Evolutionary conservation across 805 yeast genomes (phyloP).

Genomic region (Scheffersomyces stipitis): DNA sequence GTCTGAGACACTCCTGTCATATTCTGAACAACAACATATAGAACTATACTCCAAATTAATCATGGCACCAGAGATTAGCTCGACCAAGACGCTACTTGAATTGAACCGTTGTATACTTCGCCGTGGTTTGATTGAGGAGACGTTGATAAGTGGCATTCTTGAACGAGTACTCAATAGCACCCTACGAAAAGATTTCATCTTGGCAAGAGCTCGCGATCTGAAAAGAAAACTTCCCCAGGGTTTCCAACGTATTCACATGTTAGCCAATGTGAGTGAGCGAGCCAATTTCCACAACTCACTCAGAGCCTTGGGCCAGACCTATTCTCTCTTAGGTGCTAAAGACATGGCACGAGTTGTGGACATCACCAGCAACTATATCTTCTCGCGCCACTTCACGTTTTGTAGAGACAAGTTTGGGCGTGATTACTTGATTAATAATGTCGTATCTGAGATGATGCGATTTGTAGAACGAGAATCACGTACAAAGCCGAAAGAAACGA

Average conservation of each 20-base stretch:
- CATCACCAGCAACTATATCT: slow-evolving; percentile 7
- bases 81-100: slow-evolving; percentile 4
- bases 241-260: slow-evolving; percentile 11
- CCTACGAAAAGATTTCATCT: slow-evolving; percentile 9
- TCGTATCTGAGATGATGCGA: slow-evolving; percentile 18
- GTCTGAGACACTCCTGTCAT: neutral
- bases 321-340: slow-evolving; percentile 20
- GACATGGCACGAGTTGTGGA: slow-evolving; percentile 17
- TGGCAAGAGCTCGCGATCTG: slow-evolving; percentile 1
- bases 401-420: slow-evolving; percentile 12
- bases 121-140: slow-evolving; percentile 8
- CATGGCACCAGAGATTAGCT: neutral
- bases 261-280: slow-evolving; percentile 15
- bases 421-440: slow-evolving; percentile 16
- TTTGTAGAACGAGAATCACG: slow-evolving; percentile 14
- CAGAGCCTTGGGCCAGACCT: slow-evolving; percentile 28
- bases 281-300: slow-evolving; percentile 25
- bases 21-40: neutral
- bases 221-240: slow-evolving; percentile 6
- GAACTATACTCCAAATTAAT: neutral
- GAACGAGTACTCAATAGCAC: slow-evolving; percentile 10
- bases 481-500: slow-evolving; percentile 9
- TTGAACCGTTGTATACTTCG: slow-evolving; percentile 8
- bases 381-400: slow-evolving; percentile 8
- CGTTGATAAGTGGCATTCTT: slow-evolving; percentile 9